phyloP scores from a whole-genome alignment of 108 stramenopile genomes.

The Nitzschia inconspicua region DNA sequence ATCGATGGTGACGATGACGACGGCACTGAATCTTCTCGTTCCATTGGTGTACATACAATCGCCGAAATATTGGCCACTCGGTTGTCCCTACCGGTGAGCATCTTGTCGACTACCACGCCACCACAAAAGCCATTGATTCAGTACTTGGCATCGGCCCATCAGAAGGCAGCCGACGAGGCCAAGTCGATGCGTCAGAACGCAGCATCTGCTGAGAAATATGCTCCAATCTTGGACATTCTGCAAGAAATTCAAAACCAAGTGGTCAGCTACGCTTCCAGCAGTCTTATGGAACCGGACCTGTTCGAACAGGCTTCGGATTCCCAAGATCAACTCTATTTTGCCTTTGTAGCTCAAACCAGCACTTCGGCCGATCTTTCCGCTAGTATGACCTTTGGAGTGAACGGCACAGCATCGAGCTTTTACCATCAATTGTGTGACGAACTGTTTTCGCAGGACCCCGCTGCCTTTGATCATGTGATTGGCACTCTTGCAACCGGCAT shows the following conservation, averaged over 20 bases:
- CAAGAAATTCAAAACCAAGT: conserved; percentile 63
- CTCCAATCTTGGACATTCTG: conserved; percentile 52
- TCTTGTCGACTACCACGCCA: conserved; percentile 7
- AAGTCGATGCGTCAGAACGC: conserved; percentile 27
- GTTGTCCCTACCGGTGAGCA: conserved; percentile 28
- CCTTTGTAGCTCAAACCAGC: conserved; percentile 32
- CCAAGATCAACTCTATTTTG: conserved; percentile 46
- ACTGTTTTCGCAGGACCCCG: conserved; percentile 54
- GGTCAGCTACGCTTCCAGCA: conserved; percentile 73
- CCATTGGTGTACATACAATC: conserved; percentile 41
- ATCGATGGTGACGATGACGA: conserved; percentile 19
- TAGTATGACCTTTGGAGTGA: conserved; percentile 57
- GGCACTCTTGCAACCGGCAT: conserved; percentile 28
- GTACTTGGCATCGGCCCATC: conserved; percentile 62
- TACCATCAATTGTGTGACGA: conserved; percentile 76
- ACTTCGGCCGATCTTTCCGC: conserved; percentile 37
- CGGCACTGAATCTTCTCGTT: background rate
- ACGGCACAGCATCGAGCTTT: conserved; percentile 55
- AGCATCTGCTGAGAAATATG: conserved; percentile 9
- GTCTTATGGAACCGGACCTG: conserved; percentile 71
- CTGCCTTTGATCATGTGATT: conserved; percentile 46
- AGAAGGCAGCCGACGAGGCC: conserved; percentile 60
- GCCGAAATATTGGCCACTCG: conserved; percentile 73
- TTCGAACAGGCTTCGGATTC: conserved; percentile 64
- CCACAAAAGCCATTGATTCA: conserved; percentile 41